A percentile compares a stretch with the other conserved stretches of the same genome.
These are phyloP conservation scores for Alternaria ventricosa DNA, from an alignment of 2,329 filamentous ascomycete species.

Conservation along the genomic window DNA sequence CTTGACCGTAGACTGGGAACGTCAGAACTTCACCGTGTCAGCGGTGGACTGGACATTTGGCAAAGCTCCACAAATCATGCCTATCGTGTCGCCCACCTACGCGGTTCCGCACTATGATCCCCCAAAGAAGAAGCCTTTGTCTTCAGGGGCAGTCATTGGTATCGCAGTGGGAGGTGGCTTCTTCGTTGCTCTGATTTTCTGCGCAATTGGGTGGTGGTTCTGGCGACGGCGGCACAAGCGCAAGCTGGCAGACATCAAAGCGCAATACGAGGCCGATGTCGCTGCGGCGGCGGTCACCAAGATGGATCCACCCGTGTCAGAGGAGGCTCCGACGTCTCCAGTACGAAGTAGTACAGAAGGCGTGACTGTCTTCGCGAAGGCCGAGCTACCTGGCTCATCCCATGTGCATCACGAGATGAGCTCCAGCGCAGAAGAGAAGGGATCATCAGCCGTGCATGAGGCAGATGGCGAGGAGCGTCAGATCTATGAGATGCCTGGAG, in stretches of 20 bases:
- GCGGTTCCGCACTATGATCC: constrained; percentile 4
- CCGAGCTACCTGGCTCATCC: constrained; percentile 51
- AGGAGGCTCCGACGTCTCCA: constrained; percentile 32
- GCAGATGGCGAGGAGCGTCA: constrained; percentile 46
- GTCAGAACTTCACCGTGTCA: constrained; percentile 55
- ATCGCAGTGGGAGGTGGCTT: constrained; percentile 52
- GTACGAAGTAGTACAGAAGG: constrained; percentile 26
- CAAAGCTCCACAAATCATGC: constrained; percentile 32
- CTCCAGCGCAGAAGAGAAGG: constrained; percentile 24
- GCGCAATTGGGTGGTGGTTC: constrained; percentile 42
- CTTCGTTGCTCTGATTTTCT: constrained; percentile 40
- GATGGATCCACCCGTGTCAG: constrained; percentile 25
- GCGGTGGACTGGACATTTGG: constrained; percentile 46
- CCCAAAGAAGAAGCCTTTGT: constrained; percentile 10
- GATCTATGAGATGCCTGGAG: constrained; percentile 61
- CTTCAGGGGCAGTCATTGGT: constrained; percentile 52
- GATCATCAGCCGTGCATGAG: constrained; percentile 31
- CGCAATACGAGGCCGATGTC: constrained; percentile 31
- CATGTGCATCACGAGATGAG: constrained; percentile 23
- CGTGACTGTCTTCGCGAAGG: constrained; percentile 53
- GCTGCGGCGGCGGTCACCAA: constrained; percentile 27
- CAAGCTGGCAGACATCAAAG: constrained; percentile 29
- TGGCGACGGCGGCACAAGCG: constrained; percentile 38
- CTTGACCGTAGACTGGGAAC: constrained; percentile 57
- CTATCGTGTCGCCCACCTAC: constrained; percentile 44